Base-by-base conservation (phyloP, 306 rosid genomes). In the Alnus rubra region DNA sequence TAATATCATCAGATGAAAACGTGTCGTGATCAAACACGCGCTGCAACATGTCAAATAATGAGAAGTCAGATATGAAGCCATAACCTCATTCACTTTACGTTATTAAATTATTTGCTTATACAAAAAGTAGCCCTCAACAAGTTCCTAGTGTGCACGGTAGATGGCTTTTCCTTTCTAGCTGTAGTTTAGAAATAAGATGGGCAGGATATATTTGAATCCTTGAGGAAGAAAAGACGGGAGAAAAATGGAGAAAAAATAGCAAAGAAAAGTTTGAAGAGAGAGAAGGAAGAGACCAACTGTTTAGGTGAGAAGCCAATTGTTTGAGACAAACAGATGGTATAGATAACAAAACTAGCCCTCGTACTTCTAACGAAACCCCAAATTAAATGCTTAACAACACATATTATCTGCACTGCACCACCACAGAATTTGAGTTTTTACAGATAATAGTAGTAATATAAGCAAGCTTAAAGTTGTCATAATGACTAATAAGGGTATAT, bases 1-100 rank as follows among this genome's bases (percentile, higher is more conserved):
- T 96, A 76, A 96, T 93, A 82, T 96, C 99, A 69, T 96, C 99
- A 3, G 99, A 88, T 11, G 99, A 93, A 86, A 96, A 96, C 7
- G 91, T 89, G 85, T 96, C 99, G 2, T 93, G 71, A 83, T 96
- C 99, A 79, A 62, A 96, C 78, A 96, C 99, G 60, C 77, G 85
- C 99, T 96, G 97, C 88, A 86, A 74, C 53, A 18, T 65, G 82
- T 53, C 0, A 71, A 77, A 42, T 75, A 35, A 64, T 47, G 28
- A 73, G 79, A 56, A 37, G 45, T 84, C 31, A 42, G 31, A 70
- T 68, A 59, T 62, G 55, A 52, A 44, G 56, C 1, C 51, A 69
- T 15, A 54, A 3, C 45, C 8, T 31, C 15, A 7, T 30, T 42
- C 19, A 8, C 11, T 47, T 39, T 15, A 44, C 11, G 48, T 35